phyloP scores from a whole-genome alignment of 163 green algal species.

The Scenedesmus sp. region DNA sequence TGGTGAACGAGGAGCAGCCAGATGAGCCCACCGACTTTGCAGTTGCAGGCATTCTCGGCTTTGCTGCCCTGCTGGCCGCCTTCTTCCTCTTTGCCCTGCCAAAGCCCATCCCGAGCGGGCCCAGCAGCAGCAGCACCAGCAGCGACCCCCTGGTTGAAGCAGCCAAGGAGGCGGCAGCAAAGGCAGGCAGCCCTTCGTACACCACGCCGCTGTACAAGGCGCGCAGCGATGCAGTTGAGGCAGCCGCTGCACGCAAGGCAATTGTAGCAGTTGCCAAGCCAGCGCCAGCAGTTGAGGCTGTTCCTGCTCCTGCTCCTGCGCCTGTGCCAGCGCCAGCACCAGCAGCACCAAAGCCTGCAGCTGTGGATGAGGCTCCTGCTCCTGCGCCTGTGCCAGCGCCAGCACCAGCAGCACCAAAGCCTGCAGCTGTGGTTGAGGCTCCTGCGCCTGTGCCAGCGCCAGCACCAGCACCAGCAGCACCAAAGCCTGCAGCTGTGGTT shows the following conservation, averaged over 20 bases:
- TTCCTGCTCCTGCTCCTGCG: background rate
- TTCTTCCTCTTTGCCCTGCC: constrained; percentile 42
- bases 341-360: constrained; percentile 23
- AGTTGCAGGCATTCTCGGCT: constrained; percentile 29
- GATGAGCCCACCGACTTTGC: constrained; percentile 52
- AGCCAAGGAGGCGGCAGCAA: constrained; percentile 26
- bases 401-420: constrained; percentile 20
- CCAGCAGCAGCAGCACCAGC: background rate
- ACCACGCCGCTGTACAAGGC: constrained; percentile 40
- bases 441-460: background rate
- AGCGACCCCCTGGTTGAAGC: constrained; percentile 33
- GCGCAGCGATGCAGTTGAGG: background rate
- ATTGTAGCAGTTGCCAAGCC: background rate
- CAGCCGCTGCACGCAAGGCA: background rate
- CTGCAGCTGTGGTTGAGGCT: no score
- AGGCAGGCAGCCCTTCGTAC: background rate
- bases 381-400: background rate
- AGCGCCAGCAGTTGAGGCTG: background rate
- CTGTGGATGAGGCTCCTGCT: background rate
- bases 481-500: constrained; percentile 2
- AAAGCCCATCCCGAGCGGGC: background rate
- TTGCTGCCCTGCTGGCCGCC: constrained; percentile 10
- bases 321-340: background rate
- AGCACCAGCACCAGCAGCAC: constrained; percentile 1
- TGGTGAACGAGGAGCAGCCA: constrained; percentile 55